phyloP scores from a whole-genome alignment of 2,329 filamentous ascomycete species.

The Endoconidiophora polonica region DNA sequence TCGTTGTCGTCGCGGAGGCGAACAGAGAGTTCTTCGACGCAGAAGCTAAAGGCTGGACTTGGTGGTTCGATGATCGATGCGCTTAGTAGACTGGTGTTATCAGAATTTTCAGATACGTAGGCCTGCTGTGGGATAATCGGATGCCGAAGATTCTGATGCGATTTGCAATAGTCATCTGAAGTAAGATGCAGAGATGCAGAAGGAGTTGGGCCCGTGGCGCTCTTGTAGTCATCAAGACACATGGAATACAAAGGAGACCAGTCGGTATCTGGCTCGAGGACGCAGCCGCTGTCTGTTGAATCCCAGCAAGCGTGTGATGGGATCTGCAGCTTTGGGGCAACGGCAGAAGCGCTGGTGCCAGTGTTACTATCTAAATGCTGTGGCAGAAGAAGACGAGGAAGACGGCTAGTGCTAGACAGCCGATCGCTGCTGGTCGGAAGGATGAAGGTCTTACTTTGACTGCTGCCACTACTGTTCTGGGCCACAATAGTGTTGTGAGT shows the following conservation, averaged over 20 bases:
- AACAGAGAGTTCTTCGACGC: slow-evolving; percentile 6
- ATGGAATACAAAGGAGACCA: neutral
- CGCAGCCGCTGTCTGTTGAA: neutral
- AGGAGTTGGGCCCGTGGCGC: neutral
- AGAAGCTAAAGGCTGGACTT: slow-evolving; percentile 11
- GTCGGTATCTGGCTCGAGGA: neutral
- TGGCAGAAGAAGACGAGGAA: neutral
- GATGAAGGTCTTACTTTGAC: slow-evolving; percentile 1
- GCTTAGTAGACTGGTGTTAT: no score
- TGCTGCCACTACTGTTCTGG: neutral
- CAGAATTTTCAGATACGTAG: no score
- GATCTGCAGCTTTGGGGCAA: neutral
- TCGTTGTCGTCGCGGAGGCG: neutral
- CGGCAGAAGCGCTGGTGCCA: no score
- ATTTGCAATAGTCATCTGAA: neutral
- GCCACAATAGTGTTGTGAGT: no score
- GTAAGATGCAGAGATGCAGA: neutral
- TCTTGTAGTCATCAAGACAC: no score
- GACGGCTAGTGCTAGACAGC: neutral
- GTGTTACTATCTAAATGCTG: no score
- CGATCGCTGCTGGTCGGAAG: neutral
- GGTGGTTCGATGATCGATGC: slow-evolving; percentile 1
- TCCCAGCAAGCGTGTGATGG: neutral
- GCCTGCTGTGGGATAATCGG: no score
- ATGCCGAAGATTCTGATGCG: no score